Conservation (phyloP, 306 rosid genomes). For the Gillenia trifoliata region DNA sequence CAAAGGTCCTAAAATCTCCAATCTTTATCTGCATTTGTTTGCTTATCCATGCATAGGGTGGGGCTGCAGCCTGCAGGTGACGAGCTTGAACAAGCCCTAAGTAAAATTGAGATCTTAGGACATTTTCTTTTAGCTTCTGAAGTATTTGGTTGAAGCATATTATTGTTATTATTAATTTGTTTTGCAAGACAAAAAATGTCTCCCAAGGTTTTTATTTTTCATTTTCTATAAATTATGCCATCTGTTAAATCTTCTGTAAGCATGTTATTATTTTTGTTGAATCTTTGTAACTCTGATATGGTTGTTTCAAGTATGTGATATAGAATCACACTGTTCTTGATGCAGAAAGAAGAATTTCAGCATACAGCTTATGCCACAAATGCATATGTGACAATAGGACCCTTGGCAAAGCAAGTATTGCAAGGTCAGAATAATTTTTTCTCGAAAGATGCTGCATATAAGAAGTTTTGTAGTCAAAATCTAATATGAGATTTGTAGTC, state of each 20-base stretch:
- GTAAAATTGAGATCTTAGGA: too few relatives aligned
- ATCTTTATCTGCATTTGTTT: background rate
- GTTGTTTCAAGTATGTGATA: constrained; percentile 11
- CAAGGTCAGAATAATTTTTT: constrained; percentile 43
- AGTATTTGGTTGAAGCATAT: too few relatives aligned
- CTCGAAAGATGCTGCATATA: background rate
- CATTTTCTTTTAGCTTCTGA: background rate
- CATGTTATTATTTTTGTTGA: background rate
- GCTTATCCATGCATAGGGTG: background rate
- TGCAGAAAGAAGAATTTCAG: constrained; percentile 96
- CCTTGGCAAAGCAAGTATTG: constrained; percentile 65
- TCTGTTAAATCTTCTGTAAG: background rate
- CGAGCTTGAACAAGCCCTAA: too few relatives aligned
- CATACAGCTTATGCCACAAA: constrained; percentile 89
- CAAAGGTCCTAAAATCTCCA: background rate
- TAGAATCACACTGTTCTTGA: constrained; percentile 18
- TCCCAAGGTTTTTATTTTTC: background rate
- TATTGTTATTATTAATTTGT: too few relatives aligned
- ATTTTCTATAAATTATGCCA: background rate
- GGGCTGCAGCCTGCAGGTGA: background rate
- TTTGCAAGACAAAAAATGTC: background rate
- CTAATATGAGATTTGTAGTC: background rate
- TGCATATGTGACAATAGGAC: constrained; percentile 69
- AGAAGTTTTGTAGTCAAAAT: background rate
- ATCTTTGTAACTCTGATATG: background rate